Evolutionary conservation across 2,329 filamentous ascomycete species (phyloP), one percentile per base, ranked within the genome.

Genomic region (Cryphonectria nitschkei): DNA sequence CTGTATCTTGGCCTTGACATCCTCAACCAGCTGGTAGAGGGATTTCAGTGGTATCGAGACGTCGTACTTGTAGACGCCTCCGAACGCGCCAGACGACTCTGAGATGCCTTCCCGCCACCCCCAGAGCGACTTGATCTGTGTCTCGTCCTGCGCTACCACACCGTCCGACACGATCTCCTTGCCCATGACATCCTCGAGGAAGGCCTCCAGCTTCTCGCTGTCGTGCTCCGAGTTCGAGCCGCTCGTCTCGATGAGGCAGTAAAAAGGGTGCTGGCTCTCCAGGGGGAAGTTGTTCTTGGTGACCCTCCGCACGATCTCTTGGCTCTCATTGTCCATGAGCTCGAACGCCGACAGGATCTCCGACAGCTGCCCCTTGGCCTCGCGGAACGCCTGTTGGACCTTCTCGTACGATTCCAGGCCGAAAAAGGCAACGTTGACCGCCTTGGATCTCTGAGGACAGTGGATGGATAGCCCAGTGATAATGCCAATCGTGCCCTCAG

Each of bases 301-400:
- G 50, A 94, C 92, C 68, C 86, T 83, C 69, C 89, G 86, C 54
- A 97, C 93, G 54, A 97, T 84, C 73, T 89, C 85, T 82, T 98
- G 96, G 73, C 90, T 95, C 74, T 89, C 86, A 26, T 88, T 89
- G 76, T 99, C 96, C 95, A 99, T 99, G 74, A 99, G 86, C 84
- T 99, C 96, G 79, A 99, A 99, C 0, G 96, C 96, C 2, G 95
- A 98, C 5, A 99, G 87, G 76, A 99, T 98, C 82, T 99, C 96
- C 0, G 92, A 94, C 0, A 99, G 89, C 79, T 97, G 93, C 54
- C 86, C 86, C 85, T 98, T 98, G 68, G 96, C 95, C 80, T 95
- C 93, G 62, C 89, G 87, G 86, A 96, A 99, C 1, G 95, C 94
- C 76, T 88, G 83, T 78, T 96, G 93, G 16, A 94, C 93, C 79